Conservation (phyloP, 805 yeast genomes). For the Starmera quercuum region DNA sequence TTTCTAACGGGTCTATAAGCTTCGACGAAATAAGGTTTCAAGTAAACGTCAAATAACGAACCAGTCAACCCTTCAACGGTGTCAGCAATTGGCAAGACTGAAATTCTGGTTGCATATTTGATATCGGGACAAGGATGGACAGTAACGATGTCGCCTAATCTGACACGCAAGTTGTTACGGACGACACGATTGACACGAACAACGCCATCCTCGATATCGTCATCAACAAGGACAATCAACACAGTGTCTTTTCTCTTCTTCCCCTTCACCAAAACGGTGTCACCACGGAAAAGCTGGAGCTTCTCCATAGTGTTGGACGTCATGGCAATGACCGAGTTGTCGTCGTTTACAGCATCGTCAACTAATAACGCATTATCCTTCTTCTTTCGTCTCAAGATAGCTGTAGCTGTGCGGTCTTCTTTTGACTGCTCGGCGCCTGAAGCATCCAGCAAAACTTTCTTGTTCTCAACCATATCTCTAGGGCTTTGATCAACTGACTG, state of each 20-base stretch:
- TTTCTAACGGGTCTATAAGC: slow-evolving; percentile 98
- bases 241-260: slow-evolving; percentile 98
- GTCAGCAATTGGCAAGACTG: slow-evolving; percentile 94
- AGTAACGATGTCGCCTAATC: slow-evolving; percentile 88
- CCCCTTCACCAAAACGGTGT: slow-evolving; percentile 94
- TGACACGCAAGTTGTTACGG: slow-evolving; percentile 87
- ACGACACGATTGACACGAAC: slow-evolving; percentile 93
- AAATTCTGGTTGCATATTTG: slow-evolving; percentile 91
- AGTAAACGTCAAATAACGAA: slow-evolving; percentile 87
- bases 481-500: too few species aligned
- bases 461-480: slow-evolving; percentile 31
- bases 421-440: slow-evolving; percentile 54
- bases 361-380: slow-evolving; percentile 92
- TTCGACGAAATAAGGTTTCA: slow-evolving; percentile 97
- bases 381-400: slow-evolving; percentile 95
- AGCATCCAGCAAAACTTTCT: slow-evolving; percentile 47
- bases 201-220: slow-evolving; percentile 92
- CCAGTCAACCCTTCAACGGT: slow-evolving; percentile 98
- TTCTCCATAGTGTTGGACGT: slow-evolving; percentile 92
- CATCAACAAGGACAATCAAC: slow-evolving; percentile 90
- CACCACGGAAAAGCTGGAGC: slow-evolving; percentile 94
- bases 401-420: slow-evolving; percentile 86
- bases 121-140: slow-evolving; percentile 96
- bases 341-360: slow-evolving; percentile 96
- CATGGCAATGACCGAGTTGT: slow-evolving; percentile 93